Evolutionary conservation across 805 yeast species (phyloP).

Genomic region (Schwanniomyces pseudopolymorphus): DNA sequence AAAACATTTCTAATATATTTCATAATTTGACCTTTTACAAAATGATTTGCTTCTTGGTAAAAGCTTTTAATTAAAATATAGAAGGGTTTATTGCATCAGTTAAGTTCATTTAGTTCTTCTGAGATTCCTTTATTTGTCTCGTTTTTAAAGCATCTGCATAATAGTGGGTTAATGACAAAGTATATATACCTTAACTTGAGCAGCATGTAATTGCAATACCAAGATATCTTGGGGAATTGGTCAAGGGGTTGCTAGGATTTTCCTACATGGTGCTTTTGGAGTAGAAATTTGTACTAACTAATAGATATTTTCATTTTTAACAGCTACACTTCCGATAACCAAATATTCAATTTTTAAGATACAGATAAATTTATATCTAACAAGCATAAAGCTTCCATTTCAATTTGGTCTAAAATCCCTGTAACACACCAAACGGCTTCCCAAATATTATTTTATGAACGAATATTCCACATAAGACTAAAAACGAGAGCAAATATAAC

Average conservation of each 20-base stretch:
- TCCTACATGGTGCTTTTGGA: constrained; percentile 51
- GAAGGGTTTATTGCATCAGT: too few species aligned
- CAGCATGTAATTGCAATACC: constrained; percentile 47
- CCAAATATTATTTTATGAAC: constrained; percentile 39
- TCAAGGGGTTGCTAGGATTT: constrained; percentile 47
- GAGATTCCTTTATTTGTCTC: background rate
- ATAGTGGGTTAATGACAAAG: constrained; percentile 18
- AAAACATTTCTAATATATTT: constrained; percentile 38
- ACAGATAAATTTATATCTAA: constrained; percentile 36
- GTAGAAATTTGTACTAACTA: constrained; percentile 48
- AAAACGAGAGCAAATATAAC: constrained; percentile 39
- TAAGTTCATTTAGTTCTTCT: background rate
- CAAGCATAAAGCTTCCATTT: constrained; percentile 43
- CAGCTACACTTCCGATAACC: constrained; percentile 45
- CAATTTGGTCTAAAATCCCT: constrained; percentile 37
- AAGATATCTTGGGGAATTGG: constrained; percentile 44
- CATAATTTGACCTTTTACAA: constrained; percentile 31
- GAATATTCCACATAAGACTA: constrained; percentile 36
- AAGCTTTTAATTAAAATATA: too few species aligned
- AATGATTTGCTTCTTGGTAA: constrained; percentile 7
- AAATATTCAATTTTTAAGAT: constrained; percentile 44
- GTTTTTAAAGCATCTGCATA: constrained; percentile 3
- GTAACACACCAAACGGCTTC: constrained; percentile 41
- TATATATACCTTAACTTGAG: constrained; percentile 41
- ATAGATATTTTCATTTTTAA: constrained; percentile 46